These are phyloP conservation scores for Sideroxylon spinosum DNA, from an alignment of 179 eudicot genomes.

Conservation along the genomic window DNA sequence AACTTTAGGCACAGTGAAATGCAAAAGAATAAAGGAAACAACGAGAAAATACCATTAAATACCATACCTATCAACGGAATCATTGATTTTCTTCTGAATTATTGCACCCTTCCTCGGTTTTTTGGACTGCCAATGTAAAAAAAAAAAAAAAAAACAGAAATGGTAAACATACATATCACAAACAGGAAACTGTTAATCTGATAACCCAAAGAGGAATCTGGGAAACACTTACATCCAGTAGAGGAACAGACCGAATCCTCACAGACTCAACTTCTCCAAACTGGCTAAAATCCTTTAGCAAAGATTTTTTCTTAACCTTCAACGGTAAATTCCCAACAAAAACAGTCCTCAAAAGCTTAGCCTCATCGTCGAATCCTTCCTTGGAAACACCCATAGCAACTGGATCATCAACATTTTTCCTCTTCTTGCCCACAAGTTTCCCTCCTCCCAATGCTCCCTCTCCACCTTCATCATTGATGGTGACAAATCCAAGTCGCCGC, in stretches of 20 bases:
- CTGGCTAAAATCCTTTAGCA: constrained; percentile 63
- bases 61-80: constrained; percentile 30
- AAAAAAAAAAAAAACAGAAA: not conserved
- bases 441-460: constrained; percentile 16
- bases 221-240: constrained; percentile 63
- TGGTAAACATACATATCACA: not conserved
- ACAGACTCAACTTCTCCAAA: constrained; percentile 91
- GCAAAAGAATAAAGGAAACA: not conserved
- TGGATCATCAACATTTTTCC: constrained; percentile 56
- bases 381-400: constrained; percentile 52
- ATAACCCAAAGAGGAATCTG: not conserved
- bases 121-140: constrained; percentile 20
- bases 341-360: constrained; percentile 78
- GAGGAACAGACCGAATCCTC: constrained; percentile 83
- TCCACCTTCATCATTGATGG: constrained; percentile 25
- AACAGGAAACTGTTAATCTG: not conserved
- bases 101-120: constrained; percentile 70
- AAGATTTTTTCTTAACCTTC: constrained; percentile 75
- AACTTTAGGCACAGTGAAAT: too few relatives aligned
- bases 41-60: not conserved
- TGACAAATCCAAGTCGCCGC: constrained; percentile 37
- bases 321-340: constrained; percentile 92
- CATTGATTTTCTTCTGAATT: constrained; percentile 59
- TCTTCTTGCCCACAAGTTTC: constrained; percentile 51
- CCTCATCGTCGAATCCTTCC: constrained; percentile 93